These are phyloP conservation scores for Escovopsis sp. DNA, from an alignment of 2,329 filamentous ascomycete species.

Conservation along the genomic window DNA sequence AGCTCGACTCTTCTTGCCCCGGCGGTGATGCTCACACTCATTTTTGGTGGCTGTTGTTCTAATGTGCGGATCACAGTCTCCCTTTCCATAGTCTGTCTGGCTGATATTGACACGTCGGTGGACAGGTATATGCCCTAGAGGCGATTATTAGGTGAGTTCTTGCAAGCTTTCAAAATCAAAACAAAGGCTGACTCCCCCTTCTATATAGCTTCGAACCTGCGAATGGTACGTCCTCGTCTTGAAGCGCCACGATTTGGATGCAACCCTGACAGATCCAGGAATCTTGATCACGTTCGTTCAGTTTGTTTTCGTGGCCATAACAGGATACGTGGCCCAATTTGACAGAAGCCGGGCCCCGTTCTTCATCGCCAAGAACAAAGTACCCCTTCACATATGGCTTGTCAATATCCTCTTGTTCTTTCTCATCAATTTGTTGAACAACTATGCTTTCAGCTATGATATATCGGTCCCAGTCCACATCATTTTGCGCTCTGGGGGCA, in stretches of 20 bases:
- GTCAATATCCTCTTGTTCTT: slow-evolving; percentile 87
- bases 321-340: slow-evolving; percentile 63
- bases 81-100: background rate
- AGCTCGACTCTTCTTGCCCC: slow-evolving; percentile 33
- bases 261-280: slow-evolving; percentile 31
- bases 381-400: slow-evolving; percentile 74
- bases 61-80: slow-evolving; percentile 47
- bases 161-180: background rate
- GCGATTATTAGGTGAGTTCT: slow-evolving; percentile 74
- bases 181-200: background rate
- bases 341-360: slow-evolving; percentile 52
- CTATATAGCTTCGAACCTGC: slow-evolving; percentile 57
- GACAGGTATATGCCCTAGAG: slow-evolving; percentile 86
- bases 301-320: slow-evolving; percentile 69
- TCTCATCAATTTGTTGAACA: slow-evolving; percentile 88
- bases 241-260: background rate
- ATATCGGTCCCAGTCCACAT: slow-evolving; percentile 96
- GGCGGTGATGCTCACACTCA: slow-evolving; percentile 60
- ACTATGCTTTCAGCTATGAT: slow-evolving; percentile 92
- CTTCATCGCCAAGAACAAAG: slow-evolving; percentile 61
- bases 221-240: slow-evolving; percentile 43
- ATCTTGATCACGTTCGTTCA: slow-evolving; percentile 81
- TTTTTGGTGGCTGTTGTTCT: slow-evolving; percentile 91
- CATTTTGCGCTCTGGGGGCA: slow-evolving; percentile 86
- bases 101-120: slow-evolving; percentile 8